These are phyloP conservation scores for Trichomonas tenax DNA, from an alignment of 208 protist species.

Conservation along the genomic window DNA sequence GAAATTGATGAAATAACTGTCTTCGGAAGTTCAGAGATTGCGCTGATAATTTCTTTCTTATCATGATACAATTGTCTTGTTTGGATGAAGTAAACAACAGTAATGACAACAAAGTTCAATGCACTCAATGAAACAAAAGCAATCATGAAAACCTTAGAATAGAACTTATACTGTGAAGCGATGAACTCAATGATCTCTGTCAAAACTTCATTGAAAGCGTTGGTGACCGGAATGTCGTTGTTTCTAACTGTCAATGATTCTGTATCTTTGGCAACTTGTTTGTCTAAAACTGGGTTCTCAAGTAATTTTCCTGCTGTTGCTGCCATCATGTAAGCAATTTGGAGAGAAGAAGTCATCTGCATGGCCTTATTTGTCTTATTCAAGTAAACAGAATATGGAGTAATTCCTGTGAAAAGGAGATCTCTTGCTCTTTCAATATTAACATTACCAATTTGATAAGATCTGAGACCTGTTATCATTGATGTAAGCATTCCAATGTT, in stretches of 20 bases:
- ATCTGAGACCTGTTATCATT: background rate
- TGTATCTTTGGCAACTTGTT: background rate
- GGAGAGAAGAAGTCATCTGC: no score
- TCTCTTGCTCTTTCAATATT: background rate
- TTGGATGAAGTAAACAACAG: background rate
- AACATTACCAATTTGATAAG: background rate
- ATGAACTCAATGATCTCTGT: background rate
- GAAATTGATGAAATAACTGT: background rate
- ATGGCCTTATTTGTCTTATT: no score
- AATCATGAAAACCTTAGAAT: no score
- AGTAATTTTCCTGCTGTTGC: background rate
- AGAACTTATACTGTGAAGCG: background rate
- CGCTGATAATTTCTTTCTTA: background rate
- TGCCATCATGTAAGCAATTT: background rate
- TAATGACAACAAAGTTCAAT: background rate
- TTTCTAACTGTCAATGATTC: background rate
- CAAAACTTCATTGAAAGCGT: background rate
- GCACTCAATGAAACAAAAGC: background rate
- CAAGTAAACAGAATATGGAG: background rate
- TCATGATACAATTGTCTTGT: background rate
- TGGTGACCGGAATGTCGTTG: background rate
- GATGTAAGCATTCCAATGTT: background rate
- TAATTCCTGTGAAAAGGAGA: background rate
- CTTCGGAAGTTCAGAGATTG: background rate
- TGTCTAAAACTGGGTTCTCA: background rate